Evolutionary conservation across 176 grass and related monocot genomes (phyloP), one percentile per base, ranked within the genome.

Genomic region (Oryza coarctata): DNA sequence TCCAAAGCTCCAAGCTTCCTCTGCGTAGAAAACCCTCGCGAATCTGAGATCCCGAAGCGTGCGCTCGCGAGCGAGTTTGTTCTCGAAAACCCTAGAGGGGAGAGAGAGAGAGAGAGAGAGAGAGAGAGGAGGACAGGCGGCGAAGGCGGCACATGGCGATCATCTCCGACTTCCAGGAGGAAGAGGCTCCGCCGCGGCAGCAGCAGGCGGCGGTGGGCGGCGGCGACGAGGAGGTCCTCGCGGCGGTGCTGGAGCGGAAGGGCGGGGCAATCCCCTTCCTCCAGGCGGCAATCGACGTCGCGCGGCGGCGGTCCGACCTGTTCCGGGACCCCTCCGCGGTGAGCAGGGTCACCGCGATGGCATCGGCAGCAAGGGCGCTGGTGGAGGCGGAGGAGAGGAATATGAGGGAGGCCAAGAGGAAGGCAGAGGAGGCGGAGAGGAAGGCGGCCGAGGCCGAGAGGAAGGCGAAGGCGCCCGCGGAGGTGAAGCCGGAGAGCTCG

Each of bases 161-260:
- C 78, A 91, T 98, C 75, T 95, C 95, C 34, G 95, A 95, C 70
- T 70, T 98, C 41, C 84, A 88, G 76, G 95, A 95, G 9, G 92
- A 98, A 36, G 88, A 86, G 68, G 68, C 67, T 45, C 15, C 73
- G 68, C 61, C 8, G 72, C 73, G 0, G 14, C 76, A 72, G 74
- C 74, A 6, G 57, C 9, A 63, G 6, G 77, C 72, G 13, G 63
- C 84, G 32, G 73, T 82, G 0, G 66, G 34, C 4, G 71, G 78
- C 74, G 58, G 44, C 6, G 91, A 85, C 27, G 93, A 95, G 36
- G 85, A 88, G 57, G 52, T 67, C 50, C 87, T 99, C 14, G 85
- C 65, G 63, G 68, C 80, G 44, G 76, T 87, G 33, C 85, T 99
- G 9, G 90, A 90, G 29, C 89, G 72, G 30, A 91, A 86, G 78